Evolutionary conservation across 306 rosid genomes (phyloP).

Genomic region (Cucurbita argyrosperma): DNA sequence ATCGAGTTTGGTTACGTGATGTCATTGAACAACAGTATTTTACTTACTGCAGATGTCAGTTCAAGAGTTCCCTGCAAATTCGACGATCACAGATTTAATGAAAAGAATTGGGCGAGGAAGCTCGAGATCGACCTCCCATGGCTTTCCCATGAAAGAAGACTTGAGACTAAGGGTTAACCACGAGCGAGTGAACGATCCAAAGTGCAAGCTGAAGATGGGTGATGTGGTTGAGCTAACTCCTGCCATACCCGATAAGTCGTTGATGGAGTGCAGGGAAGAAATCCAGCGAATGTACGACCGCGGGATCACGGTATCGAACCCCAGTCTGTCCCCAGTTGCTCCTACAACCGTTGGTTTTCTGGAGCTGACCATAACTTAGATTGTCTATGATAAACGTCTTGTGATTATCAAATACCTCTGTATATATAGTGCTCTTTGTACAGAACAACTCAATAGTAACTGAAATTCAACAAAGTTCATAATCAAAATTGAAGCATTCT

Average conservation of each 20-base stretch:
- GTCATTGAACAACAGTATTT: background rate
- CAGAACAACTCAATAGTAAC: background rate
- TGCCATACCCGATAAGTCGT: constrained; percentile 53
- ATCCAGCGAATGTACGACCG: constrained; percentile 86
- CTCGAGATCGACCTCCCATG: constrained; percentile 47
- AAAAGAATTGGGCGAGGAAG: constrained; percentile 54
- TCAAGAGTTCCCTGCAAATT: constrained; percentile 65
- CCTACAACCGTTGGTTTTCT: constrained; percentile 40
- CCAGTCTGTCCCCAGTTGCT: constrained; percentile 32
- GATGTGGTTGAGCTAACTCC: constrained; percentile 82
- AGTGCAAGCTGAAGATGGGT: constrained; percentile 77
- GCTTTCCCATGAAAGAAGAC: constrained; percentile 74
- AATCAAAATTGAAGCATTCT: background rate
- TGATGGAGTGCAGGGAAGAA: constrained; percentile 83
- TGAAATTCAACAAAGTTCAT: background rate
- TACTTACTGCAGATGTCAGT: constrained; percentile 70
- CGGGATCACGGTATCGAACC: constrained; percentile 35
- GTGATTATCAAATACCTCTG: constrained; percentile 1
- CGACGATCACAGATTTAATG: constrained; percentile 56
- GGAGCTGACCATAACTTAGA: constrained; percentile 29
- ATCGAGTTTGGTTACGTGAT: background rate
- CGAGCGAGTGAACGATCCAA: constrained; percentile 44
- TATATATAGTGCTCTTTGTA: background rate
- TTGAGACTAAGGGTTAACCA: constrained; percentile 76
- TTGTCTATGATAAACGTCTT: background rate